Evolutionary conservation across 2,329 filamentous ascomycete genomes (phyloP).

Genomic region (Nothomitra cinnamomea): DNA sequence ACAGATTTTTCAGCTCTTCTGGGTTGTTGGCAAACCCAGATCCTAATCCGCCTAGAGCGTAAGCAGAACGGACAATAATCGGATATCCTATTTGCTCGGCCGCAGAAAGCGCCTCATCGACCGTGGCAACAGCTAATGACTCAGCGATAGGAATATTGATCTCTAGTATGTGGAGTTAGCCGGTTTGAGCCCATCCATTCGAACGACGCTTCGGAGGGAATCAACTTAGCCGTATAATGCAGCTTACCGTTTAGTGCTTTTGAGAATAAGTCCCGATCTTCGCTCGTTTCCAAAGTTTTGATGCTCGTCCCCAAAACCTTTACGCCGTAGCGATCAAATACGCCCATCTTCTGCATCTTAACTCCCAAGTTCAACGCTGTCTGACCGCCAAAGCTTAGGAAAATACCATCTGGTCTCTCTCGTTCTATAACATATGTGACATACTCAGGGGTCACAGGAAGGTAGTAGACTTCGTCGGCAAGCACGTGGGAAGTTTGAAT

Average conservation of each 20-base stretch:
- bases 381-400: constrained; percentile 93
- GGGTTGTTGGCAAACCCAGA: constrained; percentile 91
- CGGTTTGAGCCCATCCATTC: background rate
- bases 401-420: constrained; percentile 90
- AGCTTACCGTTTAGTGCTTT: constrained; percentile 55
- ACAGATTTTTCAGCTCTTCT: constrained; percentile 86
- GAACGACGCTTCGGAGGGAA: background rate
- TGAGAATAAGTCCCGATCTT: constrained; percentile 91
- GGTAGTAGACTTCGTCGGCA: constrained; percentile 94
- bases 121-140: constrained; percentile 78
- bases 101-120: constrained; percentile 82
- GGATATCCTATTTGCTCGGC: constrained; percentile 82
- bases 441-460: constrained; percentile 94
- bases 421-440: constrained; percentile 94
- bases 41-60: constrained; percentile 86
- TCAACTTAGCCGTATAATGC: background rate
- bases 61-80: constrained; percentile 94
- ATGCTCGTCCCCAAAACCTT: constrained; percentile 92
- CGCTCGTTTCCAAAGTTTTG: constrained; percentile 81
- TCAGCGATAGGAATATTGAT: constrained; percentile 96
- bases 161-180: constrained; percentile 29
- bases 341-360: constrained; percentile 87
- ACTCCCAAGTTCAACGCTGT: constrained; percentile 94
- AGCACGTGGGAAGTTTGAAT: constrained; percentile 95
- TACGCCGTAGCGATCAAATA: constrained; percentile 90